Conservation (phyloP, 805 yeast genomes). For the Lachancea mirantina region DNA sequence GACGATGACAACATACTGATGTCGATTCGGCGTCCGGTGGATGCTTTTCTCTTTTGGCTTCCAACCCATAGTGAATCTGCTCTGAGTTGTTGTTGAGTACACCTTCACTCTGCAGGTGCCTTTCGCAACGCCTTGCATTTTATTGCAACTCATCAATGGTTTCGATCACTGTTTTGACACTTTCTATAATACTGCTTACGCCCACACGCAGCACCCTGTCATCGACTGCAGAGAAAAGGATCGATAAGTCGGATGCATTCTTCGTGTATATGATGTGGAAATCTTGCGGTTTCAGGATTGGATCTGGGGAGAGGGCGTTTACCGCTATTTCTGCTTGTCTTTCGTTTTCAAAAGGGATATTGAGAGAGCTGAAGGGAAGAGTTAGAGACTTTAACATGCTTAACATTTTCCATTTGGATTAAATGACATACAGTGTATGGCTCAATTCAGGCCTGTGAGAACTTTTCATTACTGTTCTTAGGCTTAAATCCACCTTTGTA, state of each 20-base stretch:
- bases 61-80: too few species aligned
- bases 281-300: constrained; percentile 67
- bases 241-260: constrained; percentile 34
- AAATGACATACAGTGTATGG: constrained; percentile 16
- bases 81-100: too few species aligned
- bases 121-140: not conserved
- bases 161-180: constrained; percentile 68
- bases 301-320: constrained; percentile 65
- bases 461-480: constrained; percentile 3
- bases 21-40: too few species aligned
- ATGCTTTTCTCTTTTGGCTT: too few species aligned
- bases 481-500: too few species aligned
- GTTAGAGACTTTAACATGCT: constrained; percentile 1
- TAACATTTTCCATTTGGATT: not conserved
- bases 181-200: constrained; percentile 72
- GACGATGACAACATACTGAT: too few species aligned
- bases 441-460: constrained; percentile 10
- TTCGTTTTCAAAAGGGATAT: constrained; percentile 55
- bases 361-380: constrained; percentile 32
- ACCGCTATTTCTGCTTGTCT: constrained; percentile 60
- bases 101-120: too few species aligned
- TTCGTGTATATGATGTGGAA: constrained; percentile 41
- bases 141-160: constrained; percentile 53
- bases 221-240: constrained; percentile 52
- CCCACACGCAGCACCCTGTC: constrained; percentile 80